Evolutionary conservation across 805 yeast species (phyloP), one percentile per base, ranked within the genome.

Genomic region (Saccharomycopsis schoenii): DNA sequence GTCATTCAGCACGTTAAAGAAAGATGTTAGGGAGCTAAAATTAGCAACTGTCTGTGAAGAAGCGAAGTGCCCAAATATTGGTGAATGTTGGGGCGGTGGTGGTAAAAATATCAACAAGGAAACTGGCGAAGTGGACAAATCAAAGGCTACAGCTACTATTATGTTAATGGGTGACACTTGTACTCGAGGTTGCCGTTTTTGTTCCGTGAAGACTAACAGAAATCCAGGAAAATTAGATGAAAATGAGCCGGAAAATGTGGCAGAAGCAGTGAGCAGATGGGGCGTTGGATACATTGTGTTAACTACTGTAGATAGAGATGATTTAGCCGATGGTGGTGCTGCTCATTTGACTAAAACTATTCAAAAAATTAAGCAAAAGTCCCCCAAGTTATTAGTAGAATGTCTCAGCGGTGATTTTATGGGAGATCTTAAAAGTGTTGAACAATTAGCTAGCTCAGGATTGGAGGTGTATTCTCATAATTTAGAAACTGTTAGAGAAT

Each of bases 81-180:
- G 98, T 58, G 99, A 94, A 72, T 94, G 99, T 74, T 94, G 99
- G 99, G 98, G 99, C 60, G 99, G 99, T 37, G 83, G 85, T 68
- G 84, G 81, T 68, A 82, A 72, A 59, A 72, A 77, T 29, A 14
- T 61, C 4, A 59, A 63, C 40, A 59, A 55, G 14, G 58, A 54
- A 21, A 59, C 65, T 12, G 65, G 65, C 19, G 62, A 61, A 24
- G 54, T 61, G 19, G 65, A 61, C 41, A 86, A 92, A 72, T 83
- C 93, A 6, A 93, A 90, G 65, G 97, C 99, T 2, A 90, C 97
- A 8, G 97, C 97, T 5, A 94, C 99, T 1, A 94, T 94, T 67
- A 94, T 94, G 99, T 78, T 94, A 62, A 80, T 94, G 81, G 99
- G 99, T 64, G 99, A 94, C 69, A 94, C 99, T 0, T 94, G 99